Conservation (phyloP, 305 asterid genomes). For the Solanum hybrid region DNA sequence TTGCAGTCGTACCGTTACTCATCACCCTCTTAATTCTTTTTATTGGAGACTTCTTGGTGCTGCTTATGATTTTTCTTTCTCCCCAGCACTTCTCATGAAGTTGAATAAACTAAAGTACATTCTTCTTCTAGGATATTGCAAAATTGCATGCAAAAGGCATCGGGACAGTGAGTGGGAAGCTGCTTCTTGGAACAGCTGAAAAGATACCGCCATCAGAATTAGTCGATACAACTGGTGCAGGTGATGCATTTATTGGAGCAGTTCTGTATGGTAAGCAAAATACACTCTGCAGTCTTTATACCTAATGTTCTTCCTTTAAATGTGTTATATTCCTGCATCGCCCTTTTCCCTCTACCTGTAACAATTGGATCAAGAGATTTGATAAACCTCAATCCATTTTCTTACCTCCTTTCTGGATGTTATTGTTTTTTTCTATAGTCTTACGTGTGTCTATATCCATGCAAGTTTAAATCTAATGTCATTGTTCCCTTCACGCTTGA, state of each 20-base stretch:
- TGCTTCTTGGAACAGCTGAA: conserved; percentile 83
- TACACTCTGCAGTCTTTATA: not conserved
- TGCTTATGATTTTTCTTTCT: too few species aligned
- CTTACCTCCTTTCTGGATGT: not conserved
- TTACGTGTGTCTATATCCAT: not conserved
- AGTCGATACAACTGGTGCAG: conserved; percentile 50
- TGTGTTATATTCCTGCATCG: not conserved
- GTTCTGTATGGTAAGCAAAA: conserved; percentile 46
- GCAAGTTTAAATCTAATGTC: not conserved
- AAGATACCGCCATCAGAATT: conserved; percentile 69
- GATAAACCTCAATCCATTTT: not conserved
- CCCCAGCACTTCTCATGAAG: too few species aligned
- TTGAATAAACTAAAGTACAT: too few species aligned
- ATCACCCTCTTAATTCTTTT: too few species aligned
- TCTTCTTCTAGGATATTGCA: too few species aligned
- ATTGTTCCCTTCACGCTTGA: not conserved
- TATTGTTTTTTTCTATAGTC: not conserved
- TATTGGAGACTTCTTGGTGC: too few species aligned
- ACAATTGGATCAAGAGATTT: not conserved
- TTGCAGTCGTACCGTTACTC: too few species aligned
- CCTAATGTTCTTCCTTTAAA: not conserved
- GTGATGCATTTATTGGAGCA: conserved; percentile 82
- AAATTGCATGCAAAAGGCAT: conserved; percentile 20
- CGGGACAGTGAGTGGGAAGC: conserved; percentile 54
- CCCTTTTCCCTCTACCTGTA: not conserved